These are phyloP conservation scores for Flaveria robusta DNA, from an alignment of 129 eudicot species.

Conservation along the genomic window DNA sequence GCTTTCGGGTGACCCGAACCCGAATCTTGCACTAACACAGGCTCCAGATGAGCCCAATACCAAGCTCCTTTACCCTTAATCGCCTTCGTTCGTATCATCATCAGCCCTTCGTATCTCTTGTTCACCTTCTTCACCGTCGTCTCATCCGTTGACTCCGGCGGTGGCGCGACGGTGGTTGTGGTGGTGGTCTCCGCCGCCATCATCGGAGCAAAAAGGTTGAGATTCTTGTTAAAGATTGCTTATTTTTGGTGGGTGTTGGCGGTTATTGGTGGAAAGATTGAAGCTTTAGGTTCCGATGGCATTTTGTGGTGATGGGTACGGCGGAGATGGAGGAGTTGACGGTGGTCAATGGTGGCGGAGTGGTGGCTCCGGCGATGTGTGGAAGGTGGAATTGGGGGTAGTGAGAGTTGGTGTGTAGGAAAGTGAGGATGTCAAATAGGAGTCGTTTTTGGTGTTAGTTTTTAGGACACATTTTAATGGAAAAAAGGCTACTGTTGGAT, in stretches of 20 bases:
- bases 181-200: slow-evolving; percentile 46
- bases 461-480: slow-evolving; percentile 36
- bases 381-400: slow-evolving; percentile 11
- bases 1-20: slow-evolving; percentile 75
- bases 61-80: slow-evolving; percentile 91
- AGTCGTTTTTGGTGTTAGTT: slow-evolving; percentile 31
- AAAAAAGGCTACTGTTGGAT: slow-evolving; percentile 26
- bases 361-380: slow-evolving; percentile 33
- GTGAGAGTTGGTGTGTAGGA: slow-evolving; percentile 17
- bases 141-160: slow-evolving; percentile 50
- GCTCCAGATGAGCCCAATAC: slow-evolving; percentile 95
- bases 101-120: slow-evolving; percentile 70
- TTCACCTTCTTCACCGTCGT: slow-evolving; percentile 61
- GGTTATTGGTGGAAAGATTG: neutral
- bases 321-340: slow-evolving; percentile 6
- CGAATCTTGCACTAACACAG: slow-evolving; percentile 56
- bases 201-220: slow-evolving; percentile 9
- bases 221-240: neutral
- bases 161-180: slow-evolving; percentile 30
- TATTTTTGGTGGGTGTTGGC: slow-evolving; percentile 15
- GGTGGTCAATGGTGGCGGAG: slow-evolving; percentile 43
- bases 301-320: slow-evolving; percentile 13
- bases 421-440: slow-evolving; percentile 15
- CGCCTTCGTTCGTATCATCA: slow-evolving; percentile 81
- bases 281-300: slow-evolving; percentile 9